These are phyloP conservation scores for Vaccinium corymbosum DNA, from an alignment of 148 eudicot species.

Conservation along the genomic window DNA sequence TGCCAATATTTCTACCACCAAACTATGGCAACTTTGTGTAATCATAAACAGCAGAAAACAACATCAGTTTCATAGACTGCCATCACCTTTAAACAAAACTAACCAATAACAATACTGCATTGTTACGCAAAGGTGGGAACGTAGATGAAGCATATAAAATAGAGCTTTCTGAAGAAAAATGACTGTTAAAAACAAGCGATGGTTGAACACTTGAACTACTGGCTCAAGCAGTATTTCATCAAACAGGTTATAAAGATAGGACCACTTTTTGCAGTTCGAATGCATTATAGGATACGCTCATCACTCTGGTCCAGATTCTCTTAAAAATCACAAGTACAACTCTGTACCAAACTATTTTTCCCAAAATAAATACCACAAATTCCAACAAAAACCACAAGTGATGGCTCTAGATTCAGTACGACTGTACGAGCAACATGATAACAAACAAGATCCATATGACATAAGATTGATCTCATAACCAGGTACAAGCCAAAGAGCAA, in stretches of 20 bases:
- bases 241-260: not conserved
- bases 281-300: not conserved
- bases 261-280: not conserved
- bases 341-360: not conserved
- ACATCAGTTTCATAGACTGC: not conserved
- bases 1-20: not conserved
- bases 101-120: not conserved
- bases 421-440: not conserved
- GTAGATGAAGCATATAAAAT: not conserved
- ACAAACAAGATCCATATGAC: not conserved
- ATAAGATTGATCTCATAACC: not conserved
- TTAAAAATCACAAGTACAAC: not conserved
- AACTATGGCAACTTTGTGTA: not conserved
- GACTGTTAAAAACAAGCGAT: not conserved
- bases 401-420: not conserved
- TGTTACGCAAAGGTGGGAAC: not conserved
- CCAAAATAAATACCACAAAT: not conserved
- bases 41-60: not conserved
- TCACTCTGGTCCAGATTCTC: not conserved
- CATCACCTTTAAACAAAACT: not conserved
- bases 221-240: slow-evolving; percentile 5
- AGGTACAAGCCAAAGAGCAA: not conserved
- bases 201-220: not conserved
- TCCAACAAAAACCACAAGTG: not conserved
- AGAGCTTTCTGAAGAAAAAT: not conserved